phyloP scores from a whole-genome alignment of 148 eudicot species.

The Tetragonia tetragonoides region DNA sequence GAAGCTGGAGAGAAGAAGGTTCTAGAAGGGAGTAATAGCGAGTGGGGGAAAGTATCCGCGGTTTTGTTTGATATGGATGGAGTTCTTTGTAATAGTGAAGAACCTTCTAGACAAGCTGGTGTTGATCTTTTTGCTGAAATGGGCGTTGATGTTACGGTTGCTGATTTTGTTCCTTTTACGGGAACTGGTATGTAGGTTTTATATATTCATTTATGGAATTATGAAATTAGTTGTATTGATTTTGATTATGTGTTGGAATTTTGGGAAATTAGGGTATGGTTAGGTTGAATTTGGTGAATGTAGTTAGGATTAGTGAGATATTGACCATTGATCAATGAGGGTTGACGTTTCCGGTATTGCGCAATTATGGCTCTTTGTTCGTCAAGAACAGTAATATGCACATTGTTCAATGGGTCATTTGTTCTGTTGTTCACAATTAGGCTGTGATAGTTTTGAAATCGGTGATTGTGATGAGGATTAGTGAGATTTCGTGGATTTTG shows the following conservation, averaged over 20 bases:
- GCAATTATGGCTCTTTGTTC: no score
- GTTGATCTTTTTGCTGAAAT: constrained; percentile 85
- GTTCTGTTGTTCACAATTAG: no score
- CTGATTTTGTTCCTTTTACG: constrained; percentile 94
- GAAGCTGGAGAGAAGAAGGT: constrained; percentile 35
- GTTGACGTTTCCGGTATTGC: no score
- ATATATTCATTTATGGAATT: no score
- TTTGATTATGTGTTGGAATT: background rate
- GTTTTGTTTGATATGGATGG: constrained; percentile 99
- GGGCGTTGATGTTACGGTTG: constrained; percentile 74
- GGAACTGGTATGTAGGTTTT: constrained; percentile 64
- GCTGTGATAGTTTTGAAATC: no score
- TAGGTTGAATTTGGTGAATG: background rate
- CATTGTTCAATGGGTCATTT: no score
- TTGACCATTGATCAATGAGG: no score
- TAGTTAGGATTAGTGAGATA: background rate
- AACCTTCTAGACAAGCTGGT: constrained; percentile 71
- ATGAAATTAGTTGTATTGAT: background rate
- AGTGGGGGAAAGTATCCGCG: constrained; percentile 92
- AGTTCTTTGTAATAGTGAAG: constrained; percentile 91
- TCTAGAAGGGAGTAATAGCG: constrained; percentile 24
- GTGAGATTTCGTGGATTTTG: no score
- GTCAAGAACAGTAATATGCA: no score
- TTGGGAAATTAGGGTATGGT: background rate
- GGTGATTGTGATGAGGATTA: no score